Conservation (phyloP, 768 basidiomycete species). For the Neoboletus brunneissimus region DNA sequence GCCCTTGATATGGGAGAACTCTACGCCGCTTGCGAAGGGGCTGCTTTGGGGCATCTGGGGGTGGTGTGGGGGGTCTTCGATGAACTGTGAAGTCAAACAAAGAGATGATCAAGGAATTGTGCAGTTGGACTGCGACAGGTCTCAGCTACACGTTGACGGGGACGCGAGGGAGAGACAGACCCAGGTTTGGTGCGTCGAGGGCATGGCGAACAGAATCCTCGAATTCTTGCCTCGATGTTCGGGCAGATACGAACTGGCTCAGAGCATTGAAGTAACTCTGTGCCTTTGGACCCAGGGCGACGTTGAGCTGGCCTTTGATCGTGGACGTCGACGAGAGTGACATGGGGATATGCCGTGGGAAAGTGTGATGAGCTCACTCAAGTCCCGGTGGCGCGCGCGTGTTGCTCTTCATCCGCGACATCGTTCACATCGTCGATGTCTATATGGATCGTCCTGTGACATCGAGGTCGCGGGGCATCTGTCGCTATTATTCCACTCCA, state of each 20-base stretch:
- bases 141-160: conserved; percentile 5
- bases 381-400: not conserved
- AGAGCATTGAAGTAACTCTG: conserved; percentile 59
- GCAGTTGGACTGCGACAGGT: conserved; percentile 59
- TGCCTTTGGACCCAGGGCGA: conserved; percentile 60
- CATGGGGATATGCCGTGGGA: conserved; percentile 41
- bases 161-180: conserved; percentile 24
- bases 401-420: conserved; percentile 2
- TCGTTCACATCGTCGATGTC: conserved; percentile 20
- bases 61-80: conserved; percentile 64
- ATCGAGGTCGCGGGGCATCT: conserved; percentile 68
- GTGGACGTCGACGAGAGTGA: conserved; percentile 73
- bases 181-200: conserved; percentile 57
- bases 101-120: conserved; percentile 82
- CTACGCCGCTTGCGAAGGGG: conserved; percentile 69
- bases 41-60: conserved; percentile 57
- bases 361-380: not conserved
- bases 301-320: conserved; percentile 64
- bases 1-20: conserved; percentile 68
- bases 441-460: conserved; percentile 56
- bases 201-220: conserved; percentile 64
- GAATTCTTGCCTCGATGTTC: conserved; percentile 70
- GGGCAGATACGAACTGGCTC: conserved; percentile 64
- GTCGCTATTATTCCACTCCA: conserved; percentile 59
- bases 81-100: conserved; percentile 77